Percentiles rank a stretch among this genome's conserved stretches.
Conservation (phyloP, 805 yeast species). For the Phaffomyces opuntiae region DNA sequence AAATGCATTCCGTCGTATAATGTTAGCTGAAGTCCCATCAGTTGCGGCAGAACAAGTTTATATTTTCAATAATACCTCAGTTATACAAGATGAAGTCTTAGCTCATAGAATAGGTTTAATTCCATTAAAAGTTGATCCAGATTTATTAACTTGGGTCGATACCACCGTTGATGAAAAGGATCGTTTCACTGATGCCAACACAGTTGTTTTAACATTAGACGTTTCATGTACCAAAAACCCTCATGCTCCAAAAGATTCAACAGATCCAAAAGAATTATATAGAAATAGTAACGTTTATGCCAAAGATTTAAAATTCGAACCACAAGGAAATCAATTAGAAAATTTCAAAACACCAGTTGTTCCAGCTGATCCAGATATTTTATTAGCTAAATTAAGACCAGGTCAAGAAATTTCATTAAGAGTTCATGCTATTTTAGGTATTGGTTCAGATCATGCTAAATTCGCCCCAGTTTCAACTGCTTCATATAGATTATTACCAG, state of each 20-base stretch:
- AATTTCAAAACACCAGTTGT: conserved; percentile 53
- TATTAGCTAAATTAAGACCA: conserved; percentile 89
- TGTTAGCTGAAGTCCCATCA: conserved; percentile 94
- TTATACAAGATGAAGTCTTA: conserved; percentile 93
- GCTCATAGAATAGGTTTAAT: conserved; percentile 92
- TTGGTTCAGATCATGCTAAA: conserved; percentile 95
- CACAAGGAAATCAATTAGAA: conserved; percentile 82
- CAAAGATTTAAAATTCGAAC: conserved; percentile 79
- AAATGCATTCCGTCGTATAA: conserved; percentile 93
- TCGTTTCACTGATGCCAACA: conserved; percentile 79
- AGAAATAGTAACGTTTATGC: conserved; percentile 86
- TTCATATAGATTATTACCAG: conserved; percentile 87
- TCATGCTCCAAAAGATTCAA: conserved; percentile 67
- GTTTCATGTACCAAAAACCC: conserved; percentile 83
- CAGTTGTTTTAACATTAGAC: conserved; percentile 75
- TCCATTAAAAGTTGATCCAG: conserved; percentile 90
- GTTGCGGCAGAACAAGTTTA: conserved; percentile 92
- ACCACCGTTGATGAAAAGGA: conserved; percentile 53
- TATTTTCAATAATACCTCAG: conserved; percentile 90
- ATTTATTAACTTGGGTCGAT: conserved; percentile 78
- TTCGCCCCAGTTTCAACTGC: conserved; percentile 97
- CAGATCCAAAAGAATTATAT: conserved; percentile 79
- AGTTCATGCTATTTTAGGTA: conserved; percentile 86
- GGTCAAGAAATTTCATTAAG: conserved; percentile 92
- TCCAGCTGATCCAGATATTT: conserved; percentile 82